Conservation (phyloP, 2,329 filamentous ascomycete species). For the Pezicula rhizophila region DNA sequence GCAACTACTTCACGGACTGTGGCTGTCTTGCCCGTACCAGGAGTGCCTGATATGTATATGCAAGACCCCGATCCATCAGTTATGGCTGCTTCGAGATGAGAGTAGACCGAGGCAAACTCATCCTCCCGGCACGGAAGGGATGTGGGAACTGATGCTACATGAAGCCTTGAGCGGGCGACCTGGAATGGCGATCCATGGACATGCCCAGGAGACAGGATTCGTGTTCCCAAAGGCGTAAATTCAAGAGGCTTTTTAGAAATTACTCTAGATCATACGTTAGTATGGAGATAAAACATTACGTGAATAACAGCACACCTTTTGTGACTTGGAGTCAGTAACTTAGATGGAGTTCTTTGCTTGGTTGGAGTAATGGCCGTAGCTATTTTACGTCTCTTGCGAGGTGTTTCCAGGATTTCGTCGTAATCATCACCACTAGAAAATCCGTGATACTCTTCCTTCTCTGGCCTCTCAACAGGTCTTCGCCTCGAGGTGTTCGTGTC, state of each 20-base stretch:
- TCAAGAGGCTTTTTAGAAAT: conserved; percentile 83
- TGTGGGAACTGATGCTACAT: conserved; percentile 87
- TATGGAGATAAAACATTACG: conserved; percentile 8
- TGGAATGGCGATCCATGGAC: conserved; percentile 84
- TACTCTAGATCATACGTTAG: conserved; percentile 36
- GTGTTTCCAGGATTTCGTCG: conserved; percentile 39
- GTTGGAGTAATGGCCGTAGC: conserved; percentile 29
- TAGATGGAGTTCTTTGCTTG: conserved; percentile 33
- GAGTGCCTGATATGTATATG: conserved; percentile 98
- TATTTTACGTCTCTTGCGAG: conserved; percentile 50
- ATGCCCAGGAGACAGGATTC: conserved; percentile 69
- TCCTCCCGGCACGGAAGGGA: conserved; percentile 86
- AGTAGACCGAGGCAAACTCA: conserved; percentile 89
- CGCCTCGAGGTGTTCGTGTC: conserved; percentile 66
- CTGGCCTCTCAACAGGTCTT: conserved; percentile 15
- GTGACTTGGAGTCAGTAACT: conserved; percentile 53
- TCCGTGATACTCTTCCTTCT: conserved; percentile 29
- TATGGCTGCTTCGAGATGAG: conserved; percentile 89
- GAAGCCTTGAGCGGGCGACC: conserved; percentile 78
- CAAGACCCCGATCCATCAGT: conserved; percentile 89
- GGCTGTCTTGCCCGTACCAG: conserved; percentile 94
- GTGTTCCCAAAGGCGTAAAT: conserved; percentile 90
- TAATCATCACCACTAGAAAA: conserved; percentile 29
- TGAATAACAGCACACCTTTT: conserved; percentile 42
- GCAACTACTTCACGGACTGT: conserved; percentile 93